Base-by-base conservation (phyloP, 2,329 filamentous ascomycete species). In the Diaporthe sp. region DNA sequence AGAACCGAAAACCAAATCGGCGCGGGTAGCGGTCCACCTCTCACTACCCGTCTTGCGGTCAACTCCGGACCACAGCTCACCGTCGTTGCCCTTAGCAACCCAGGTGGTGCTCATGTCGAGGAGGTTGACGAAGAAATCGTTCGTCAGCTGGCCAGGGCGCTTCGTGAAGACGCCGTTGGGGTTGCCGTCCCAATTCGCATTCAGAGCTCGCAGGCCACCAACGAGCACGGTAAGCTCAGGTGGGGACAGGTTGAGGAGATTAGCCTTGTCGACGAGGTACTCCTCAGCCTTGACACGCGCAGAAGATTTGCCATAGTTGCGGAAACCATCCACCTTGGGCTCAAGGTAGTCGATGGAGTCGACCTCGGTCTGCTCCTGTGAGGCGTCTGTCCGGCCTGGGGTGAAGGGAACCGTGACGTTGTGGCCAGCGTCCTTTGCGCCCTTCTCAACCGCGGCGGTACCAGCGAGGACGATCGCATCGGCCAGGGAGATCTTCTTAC, bases 91-190 rank as follows among this genome's bases (percentile, higher is more conserved):
- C 53, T 85, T 85, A 0, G 89, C 80, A 85, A 91, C 91, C 94
- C 94, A 95, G 31, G 85, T 86, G 9, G 89, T 94, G 83, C 84
- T 86, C 80, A 88, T 90, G 81, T 95, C 93, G 34, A 96, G 89
- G 2, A 96, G 87, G 86, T 95, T 95, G 84, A 94, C 89, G 81
- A 96, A 96, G 89, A 95, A 96, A 85, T 95, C 94, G 84, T 94
- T 95, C 81, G 91, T 94, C 80, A 96, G 87, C 79, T 90, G 84
- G 57, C 94, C 94, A 1, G 93, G 92, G 10, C 87, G 87, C 79
- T 88, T 87, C 74, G 94, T 96, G 81, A 95, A 88, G 75, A 95
- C 88, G 76, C 94, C 94, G 75, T 90, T 84, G 34, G 86, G 82
- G 0, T 93, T 94, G 57, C 92, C 92, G 79, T 95, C 93, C 77